Evolutionary conservation across 2,329 filamentous ascomycete genomes (phyloP).

Genomic region (Herpotrichia juniperi): DNA sequence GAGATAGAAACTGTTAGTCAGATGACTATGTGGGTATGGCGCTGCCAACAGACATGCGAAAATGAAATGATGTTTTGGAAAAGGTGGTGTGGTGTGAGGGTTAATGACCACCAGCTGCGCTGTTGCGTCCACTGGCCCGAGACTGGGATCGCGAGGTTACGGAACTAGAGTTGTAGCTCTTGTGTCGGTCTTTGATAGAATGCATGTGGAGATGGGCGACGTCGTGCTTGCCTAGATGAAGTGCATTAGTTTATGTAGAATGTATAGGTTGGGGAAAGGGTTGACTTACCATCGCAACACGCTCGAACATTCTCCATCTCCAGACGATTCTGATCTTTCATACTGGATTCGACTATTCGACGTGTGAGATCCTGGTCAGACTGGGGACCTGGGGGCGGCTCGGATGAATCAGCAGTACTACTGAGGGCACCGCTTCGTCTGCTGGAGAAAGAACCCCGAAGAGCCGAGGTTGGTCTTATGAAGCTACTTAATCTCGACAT

Average conservation of each 20-base stretch:
- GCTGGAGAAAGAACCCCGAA: constrained; percentile 58
- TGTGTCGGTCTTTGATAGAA: constrained; percentile 38
- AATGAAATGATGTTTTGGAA: constrained; percentile 15
- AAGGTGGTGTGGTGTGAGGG: constrained; percentile 11
- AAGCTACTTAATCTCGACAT: constrained; percentile 54
- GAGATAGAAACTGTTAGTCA: constrained; percentile 39
- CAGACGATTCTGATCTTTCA: constrained; percentile 76
- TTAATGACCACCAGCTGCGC: constrained; percentile 34
- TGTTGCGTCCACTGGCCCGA: constrained; percentile 27
- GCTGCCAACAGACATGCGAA: constrained; percentile 17
- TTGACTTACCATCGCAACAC: constrained; percentile 88
- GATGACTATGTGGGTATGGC: constrained; percentile 25
- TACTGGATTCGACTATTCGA: constrained; percentile 77
- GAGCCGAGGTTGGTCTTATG: constrained; percentile 48
- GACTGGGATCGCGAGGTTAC: constrained; percentile 43
- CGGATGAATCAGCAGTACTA: neutral
- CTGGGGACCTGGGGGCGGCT: constrained; percentile 64
- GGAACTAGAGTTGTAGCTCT: constrained; percentile 32
- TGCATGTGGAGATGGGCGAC: constrained; percentile 52
- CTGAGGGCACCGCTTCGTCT: constrained; percentile 50
- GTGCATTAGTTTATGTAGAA: constrained; percentile 17
- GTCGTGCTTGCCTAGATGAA: constrained; percentile 53
- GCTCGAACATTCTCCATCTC: constrained; percentile 98
- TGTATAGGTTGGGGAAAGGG: constrained; percentile 4
- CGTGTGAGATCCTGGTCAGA: constrained; percentile 77